A percentile compares a stretch with the other conserved stretches of the same genome.
phyloP scores from a whole-genome alignment of 129 eudicot genomes.

The Pseudognaphalium luteoalbum region DNA sequence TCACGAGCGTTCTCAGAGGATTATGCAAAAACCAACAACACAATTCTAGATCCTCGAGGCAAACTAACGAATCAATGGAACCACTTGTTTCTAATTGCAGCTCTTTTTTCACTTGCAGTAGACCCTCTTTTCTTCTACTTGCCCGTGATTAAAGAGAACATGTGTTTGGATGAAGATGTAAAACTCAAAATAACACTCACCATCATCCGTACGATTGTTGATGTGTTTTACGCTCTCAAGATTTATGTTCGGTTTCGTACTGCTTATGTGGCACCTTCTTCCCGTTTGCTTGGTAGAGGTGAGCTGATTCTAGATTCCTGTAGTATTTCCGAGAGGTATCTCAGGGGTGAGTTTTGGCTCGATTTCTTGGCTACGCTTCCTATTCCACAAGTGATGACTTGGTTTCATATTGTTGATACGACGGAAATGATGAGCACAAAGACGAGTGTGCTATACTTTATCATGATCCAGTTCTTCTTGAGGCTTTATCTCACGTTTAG shows the following conservation, averaged over 20 bases:
- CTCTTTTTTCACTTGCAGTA: slow-evolving; percentile 57
- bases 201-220: slow-evolving; percentile 48
- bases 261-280: slow-evolving; percentile 82
- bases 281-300: slow-evolving; percentile 76
- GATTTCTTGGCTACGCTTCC: slow-evolving; percentile 77
- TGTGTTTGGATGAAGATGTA: slow-evolving; percentile 50
- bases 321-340: slow-evolving; percentile 55
- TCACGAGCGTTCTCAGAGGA: slow-evolving; percentile 74
- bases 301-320: slow-evolving; percentile 68
- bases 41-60: slow-evolving; percentile 66
- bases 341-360: slow-evolving; percentile 54
- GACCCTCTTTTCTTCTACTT: slow-evolving; percentile 82
- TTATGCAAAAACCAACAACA: slow-evolving; percentile 35
- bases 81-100: slow-evolving; percentile 51
- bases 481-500: slow-evolving; percentile 63
- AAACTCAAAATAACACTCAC: slow-evolving; percentile 57
- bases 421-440: slow-evolving; percentile 44
- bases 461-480: slow-evolving; percentile 65
- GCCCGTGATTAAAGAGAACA: slow-evolving; percentile 45
- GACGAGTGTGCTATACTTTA: slow-evolving; percentile 46
- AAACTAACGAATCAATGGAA: slow-evolving; percentile 44
- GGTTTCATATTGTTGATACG: slow-evolving; percentile 50
- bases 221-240: slow-evolving; percentile 47
- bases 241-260: slow-evolving; percentile 64
- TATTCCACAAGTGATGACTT: slow-evolving; percentile 78